Percentiles rank a stretch among this genome's conserved stretches.
Conservation (phyloP, 192 early-diverging fungal species). For the Helicostylum pulchrum region DNA sequence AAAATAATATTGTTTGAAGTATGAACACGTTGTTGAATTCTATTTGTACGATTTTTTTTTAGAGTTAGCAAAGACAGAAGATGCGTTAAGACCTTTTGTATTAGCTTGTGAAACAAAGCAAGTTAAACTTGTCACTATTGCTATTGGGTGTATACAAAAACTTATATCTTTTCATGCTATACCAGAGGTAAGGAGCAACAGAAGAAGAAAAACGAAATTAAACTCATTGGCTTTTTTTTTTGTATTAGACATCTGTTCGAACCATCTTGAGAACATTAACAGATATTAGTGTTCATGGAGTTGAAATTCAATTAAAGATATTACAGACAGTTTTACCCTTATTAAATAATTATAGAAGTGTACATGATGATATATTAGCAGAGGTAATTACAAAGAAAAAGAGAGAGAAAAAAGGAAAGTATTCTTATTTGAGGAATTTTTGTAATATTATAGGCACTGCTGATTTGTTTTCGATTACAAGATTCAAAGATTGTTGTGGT, state of each 20-base stretch:
- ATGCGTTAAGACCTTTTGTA: constrained; percentile 80
- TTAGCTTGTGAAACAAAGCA: constrained; percentile 85
- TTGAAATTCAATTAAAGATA: constrained; percentile 91
- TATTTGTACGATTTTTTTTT: neutral
- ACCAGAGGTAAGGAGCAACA: constrained; percentile 48
- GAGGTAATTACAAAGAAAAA: constrained; percentile 49
- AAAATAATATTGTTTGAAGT: neutral
- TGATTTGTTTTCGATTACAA: constrained; percentile 81
- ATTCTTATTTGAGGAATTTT: neutral
- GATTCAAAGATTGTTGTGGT: constrained; percentile 79
- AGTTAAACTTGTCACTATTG: constrained; percentile 72
- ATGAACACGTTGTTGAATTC: neutral
- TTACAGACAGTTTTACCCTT: constrained; percentile 90
- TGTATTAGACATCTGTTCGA: constrained; percentile 48
- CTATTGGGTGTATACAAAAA: constrained; percentile 81
- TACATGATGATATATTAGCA: constrained; percentile 80
- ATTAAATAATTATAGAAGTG: constrained; percentile 71
- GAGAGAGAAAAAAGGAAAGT: neutral
- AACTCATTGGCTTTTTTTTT: neutral
- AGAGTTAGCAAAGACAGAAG: constrained; percentile 75
- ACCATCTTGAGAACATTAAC: constrained; percentile 68
- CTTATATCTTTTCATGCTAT: constrained; percentile 74
- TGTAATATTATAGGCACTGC: constrained; percentile 54
- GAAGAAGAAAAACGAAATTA: constrained; percentile 1
- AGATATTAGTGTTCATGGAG: constrained; percentile 60